Base-by-base conservation (phyloP, 495 filamentous ascomycete species). In the Penicillium salamii region DNA sequence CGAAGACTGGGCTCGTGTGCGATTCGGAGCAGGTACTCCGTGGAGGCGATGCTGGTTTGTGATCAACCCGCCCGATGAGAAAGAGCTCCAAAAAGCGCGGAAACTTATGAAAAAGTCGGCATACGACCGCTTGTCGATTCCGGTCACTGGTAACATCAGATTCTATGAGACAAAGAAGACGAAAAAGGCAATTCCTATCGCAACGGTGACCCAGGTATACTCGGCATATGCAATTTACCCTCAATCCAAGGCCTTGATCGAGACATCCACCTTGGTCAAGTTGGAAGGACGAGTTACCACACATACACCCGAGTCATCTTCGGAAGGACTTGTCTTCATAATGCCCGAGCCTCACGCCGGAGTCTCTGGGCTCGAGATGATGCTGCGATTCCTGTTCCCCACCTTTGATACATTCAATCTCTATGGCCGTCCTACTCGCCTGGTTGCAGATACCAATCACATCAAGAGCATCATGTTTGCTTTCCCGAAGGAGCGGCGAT, bases 41-140 rank as follows among this genome's bases (percentile, higher is more conserved):
- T 99, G 93, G 93, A 82, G 87, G 58, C 85, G 92, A 12, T 97
- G 91, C 65, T 99, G 90, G 89, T 96, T 90, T 67, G 92, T 97
- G 52, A 86, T 97, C 47, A 80, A 81, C 8, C 93, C 92, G 17
- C 93, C 95, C 3, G 87, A 91, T 56, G 91, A 96, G 66, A 99
- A 97, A 69, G 87, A 93, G 45, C 80, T 84, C 33, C 83, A 87
- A 51, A 95, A 90, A 60, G 78, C 84, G 18, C 84, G 89, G 52
- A 97, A 95, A 58, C 77, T 84, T 9, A 63, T 84, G 57, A 97
- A 95, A 71, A 96, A 95, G 71, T 87, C 87, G 3, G 84, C 87
- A 7, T 96, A 97, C 54, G 87, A 95, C 58, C 82, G 87, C 8
- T 55, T 75, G 3, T 61, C 74, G 13, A 86, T 82, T 2, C 47